Evolutionary conservation across 352 stramenopile species (phyloP).

Genomic region (Phytophthora palmivora): DNA sequence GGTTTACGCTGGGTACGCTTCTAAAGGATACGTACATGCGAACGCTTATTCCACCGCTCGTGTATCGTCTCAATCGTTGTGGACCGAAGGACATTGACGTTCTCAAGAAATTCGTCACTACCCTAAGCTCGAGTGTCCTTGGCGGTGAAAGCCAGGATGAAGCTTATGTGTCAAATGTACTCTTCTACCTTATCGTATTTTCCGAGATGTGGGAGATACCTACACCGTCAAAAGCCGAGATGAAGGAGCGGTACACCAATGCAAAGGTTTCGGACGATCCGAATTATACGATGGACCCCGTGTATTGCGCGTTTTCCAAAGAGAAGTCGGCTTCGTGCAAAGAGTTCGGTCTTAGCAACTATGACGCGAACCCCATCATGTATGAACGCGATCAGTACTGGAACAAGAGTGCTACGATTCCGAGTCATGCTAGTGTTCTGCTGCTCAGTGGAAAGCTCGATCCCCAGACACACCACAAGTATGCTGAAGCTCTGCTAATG

Average conservation of each 20-base stretch:
- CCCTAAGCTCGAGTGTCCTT: constrained; percentile 4
- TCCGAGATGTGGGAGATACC: constrained; percentile 66
- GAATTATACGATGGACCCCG: constrained; percentile 8
- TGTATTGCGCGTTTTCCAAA: constrained; percentile 14
- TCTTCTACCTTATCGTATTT: constrained; percentile 55
- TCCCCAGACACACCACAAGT: constrained; percentile 9
- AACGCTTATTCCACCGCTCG: constrained; percentile 39
- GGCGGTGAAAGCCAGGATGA: constrained; percentile 28
- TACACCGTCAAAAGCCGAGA: constrained; percentile 10
- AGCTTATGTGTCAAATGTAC: constrained; percentile 32
- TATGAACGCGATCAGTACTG: constrained; percentile 15
- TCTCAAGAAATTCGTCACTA: constrained; percentile 31
- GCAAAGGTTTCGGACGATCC: constrained; percentile 7
- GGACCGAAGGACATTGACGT: constrained; percentile 27
- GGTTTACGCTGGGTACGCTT: constrained; percentile 34
- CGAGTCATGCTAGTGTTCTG: constrained; percentile 11
- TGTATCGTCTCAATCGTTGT: constrained; percentile 47
- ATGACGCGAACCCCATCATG: constrained; percentile 7
- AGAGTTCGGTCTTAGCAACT: constrained; percentile 4
- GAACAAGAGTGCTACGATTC: constrained; percentile 11
- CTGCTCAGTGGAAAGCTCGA: constrained; percentile 10
- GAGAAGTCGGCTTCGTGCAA: constrained; percentile 6
- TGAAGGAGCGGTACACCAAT: constrained; percentile 36
- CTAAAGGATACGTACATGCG: constrained; percentile 31
- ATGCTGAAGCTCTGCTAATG: not conserved